Base-by-base conservation (phyloP, 768 basidiomycete genomes). In the Trametes cingulata region DNA sequence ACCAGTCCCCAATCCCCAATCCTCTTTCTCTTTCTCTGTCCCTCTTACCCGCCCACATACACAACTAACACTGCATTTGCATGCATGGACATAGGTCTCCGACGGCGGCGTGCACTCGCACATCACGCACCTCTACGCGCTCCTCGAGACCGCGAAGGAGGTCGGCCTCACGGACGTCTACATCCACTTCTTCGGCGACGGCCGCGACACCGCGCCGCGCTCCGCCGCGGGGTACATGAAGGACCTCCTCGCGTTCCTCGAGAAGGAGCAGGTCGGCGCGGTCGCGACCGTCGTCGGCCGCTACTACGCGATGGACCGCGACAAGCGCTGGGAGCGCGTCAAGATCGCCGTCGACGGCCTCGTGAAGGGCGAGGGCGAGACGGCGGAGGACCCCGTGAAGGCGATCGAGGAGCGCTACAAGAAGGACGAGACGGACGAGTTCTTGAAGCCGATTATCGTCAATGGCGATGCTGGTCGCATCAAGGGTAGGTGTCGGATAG, bases 51-150 rank as follows among this genome's bases (percentile, higher is more conserved):
- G 5, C 42, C 29, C 37, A 43, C 41, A 3, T 12, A 17, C n/a
- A 33, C 29, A 33, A 33, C 29, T 10, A 10, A 10, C 29, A 33
- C 29, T 10, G 29, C 29, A n/a, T 33, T 33, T 33, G 29, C 10
- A 33, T 33, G 6, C 29, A 33, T 33, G 29, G 10, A 4, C 10
- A 10, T 65, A 94, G 91, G 79, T 94, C 52, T 97, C 95, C 14
- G 95, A 98, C 65, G 95, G 95, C 29, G 94, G 95, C 67, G 95
- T 97, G n/a, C 95, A 96, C 77, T 96, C 95, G 1, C 94, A 96
- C 74, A 96, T 93, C 71, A 83, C 73, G 51, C 95, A 97, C 73
- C 83, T 98, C 37, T 93, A 87, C 68, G 94, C 94, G 1, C 84
- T 98, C 12, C 85, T 98, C 65, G 91, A 93, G 72, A 88, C 88